Evolutionary conservation across 2,329 filamentous ascomycete species (phyloP).

Genomic region (Pseudogymnoascus destructans): DNA sequence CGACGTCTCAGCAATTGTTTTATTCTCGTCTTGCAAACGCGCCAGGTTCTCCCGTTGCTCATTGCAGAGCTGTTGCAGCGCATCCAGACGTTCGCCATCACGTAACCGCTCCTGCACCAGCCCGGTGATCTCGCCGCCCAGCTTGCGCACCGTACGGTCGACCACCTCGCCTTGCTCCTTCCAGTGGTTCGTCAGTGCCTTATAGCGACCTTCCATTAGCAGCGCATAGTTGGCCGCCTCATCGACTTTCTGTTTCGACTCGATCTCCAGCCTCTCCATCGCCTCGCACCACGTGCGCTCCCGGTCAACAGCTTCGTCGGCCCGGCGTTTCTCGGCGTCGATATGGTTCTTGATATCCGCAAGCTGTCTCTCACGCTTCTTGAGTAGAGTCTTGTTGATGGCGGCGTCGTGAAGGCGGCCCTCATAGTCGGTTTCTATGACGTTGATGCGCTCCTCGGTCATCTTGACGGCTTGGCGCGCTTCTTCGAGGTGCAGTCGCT

Average conservation of each 20-base stretch:
- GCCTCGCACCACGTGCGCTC: slow-evolving; percentile 50
- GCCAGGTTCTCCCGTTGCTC: slow-evolving; percentile 59
- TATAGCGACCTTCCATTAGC: slow-evolving; percentile 58
- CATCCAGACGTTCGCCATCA: slow-evolving; percentile 51
- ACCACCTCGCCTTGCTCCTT: slow-evolving; percentile 52
- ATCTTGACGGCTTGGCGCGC: slow-evolving; percentile 54
- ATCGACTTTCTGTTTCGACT: slow-evolving; percentile 50
- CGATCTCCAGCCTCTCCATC: slow-evolving; percentile 47
- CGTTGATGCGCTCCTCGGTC: slow-evolving; percentile 59
- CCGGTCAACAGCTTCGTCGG: slow-evolving; percentile 43
- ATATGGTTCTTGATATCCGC: slow-evolving; percentile 52
- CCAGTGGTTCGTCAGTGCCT: slow-evolving; percentile 52
- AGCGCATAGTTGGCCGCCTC: slow-evolving; percentile 51
- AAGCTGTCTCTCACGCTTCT: slow-evolving; percentile 62
- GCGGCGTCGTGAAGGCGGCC: slow-evolving; percentile 54
- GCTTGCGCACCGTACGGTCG: slow-evolving; percentile 36
- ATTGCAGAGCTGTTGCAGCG: slow-evolving; percentile 55
- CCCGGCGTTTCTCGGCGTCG: slow-evolving; percentile 49
- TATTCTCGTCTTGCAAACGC: slow-evolving; percentile 46
- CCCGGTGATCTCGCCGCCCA: slow-evolving; percentile 40
- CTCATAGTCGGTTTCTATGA: slow-evolving; percentile 55
- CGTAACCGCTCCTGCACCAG: slow-evolving; percentile 42
- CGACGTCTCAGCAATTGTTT: slow-evolving; percentile 46
- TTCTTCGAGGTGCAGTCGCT: slow-evolving; percentile 53
- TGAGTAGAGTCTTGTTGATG: slow-evolving; percentile 57